Base-by-base conservation (phyloP, 441 rosid species). In the Syzygium malaccense region DNA sequence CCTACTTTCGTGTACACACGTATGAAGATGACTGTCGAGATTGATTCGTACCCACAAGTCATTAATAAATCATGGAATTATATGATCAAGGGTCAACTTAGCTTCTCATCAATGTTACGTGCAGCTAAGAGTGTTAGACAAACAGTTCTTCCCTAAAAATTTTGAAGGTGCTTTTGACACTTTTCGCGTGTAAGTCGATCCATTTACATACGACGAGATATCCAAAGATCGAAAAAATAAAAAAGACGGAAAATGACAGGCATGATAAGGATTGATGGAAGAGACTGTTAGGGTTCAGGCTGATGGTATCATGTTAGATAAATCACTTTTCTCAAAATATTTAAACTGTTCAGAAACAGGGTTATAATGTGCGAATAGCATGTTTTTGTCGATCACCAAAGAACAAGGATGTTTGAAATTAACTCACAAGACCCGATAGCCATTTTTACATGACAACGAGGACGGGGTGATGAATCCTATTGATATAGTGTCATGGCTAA, bases 101-200 rank as follows among this genome's bases (percentile, higher is more conserved):
- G 49, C 80, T 68, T 33, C 79, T 68, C 48, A 68, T 68, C 14
- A 5, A 68, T 68, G 10, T 71, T 33, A 10, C 14, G 8, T 10
- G 28, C 37, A 33, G 48, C 80, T 33, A 33, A 37, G 49, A 5
- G 1, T 5, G 13, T 10, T 37, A 20, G 37, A 30, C 33, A 64
- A 64, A n/a, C 32, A 18, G 71, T 4, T 64, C 20, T n/a, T 64
- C 37, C 15, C 8, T 30, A 32, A n/a, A 64, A 15, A n/a, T 28
- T 13, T 62, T 62, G 7, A 30, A 64, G 71, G 10, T 19, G 7
- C 37, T 15, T 64, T 28, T 5, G 14, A 13, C 30, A 60, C 8
- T 60, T 60, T 64, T 30, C 0, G 0, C 3, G 10, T n/a, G 37
- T 2, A 30, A 64, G 37, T 30, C 1, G 11, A 64, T 64, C 15